Evolutionary conservation across 495 filamentous ascomycete genomes (phyloP).

Genomic region (Parachaetomium inaequale): DNA sequence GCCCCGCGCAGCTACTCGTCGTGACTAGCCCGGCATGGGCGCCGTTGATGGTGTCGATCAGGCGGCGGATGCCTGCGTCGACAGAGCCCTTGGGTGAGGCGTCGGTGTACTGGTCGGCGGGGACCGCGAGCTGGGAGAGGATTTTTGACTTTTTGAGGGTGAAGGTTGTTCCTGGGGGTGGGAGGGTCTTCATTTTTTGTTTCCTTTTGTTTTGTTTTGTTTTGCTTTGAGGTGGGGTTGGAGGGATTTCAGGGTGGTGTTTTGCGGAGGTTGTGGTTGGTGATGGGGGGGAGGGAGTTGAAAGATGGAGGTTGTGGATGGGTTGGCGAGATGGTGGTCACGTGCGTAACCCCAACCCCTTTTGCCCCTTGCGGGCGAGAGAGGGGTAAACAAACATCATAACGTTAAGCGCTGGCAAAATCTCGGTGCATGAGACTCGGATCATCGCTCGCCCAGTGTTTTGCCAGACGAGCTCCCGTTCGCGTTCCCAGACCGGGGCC

Average conservation of each 20-base stretch:
- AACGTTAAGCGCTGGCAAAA: not conserved
- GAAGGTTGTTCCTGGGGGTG: slow-evolving; percentile 44
- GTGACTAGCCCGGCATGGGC: slow-evolving; percentile 68
- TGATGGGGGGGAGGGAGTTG: not conserved
- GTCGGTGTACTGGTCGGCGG: slow-evolving; percentile 66
- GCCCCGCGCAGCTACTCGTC: slow-evolving; percentile 85
- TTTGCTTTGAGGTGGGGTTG: not conserved
- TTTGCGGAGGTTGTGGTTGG: not conserved
- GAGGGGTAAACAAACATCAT: not conserved
- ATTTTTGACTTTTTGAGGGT: slow-evolving; percentile 60
- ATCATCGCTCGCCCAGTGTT: no score
- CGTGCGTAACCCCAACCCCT: not conserved
- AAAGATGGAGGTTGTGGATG: not conserved
- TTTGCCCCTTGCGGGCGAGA: not conserved
- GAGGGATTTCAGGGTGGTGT: not conserved
- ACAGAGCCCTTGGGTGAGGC: slow-evolving; percentile 82
- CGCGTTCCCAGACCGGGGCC: no score
- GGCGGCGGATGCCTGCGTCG: slow-evolving; percentile 67
- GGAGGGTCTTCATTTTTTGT: slow-evolving; percentile 16
- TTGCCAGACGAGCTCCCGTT: no score
- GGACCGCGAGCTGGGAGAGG: slow-evolving; percentile 57
- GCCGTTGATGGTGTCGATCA: slow-evolving; percentile 83
- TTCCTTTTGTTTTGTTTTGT: not conserved
- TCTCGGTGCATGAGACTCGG: no score
- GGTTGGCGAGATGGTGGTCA: not conserved